Evolutionary conservation across 441 rosid species (phyloP).

Genomic region (Arabidopsis hybrid): DNA sequence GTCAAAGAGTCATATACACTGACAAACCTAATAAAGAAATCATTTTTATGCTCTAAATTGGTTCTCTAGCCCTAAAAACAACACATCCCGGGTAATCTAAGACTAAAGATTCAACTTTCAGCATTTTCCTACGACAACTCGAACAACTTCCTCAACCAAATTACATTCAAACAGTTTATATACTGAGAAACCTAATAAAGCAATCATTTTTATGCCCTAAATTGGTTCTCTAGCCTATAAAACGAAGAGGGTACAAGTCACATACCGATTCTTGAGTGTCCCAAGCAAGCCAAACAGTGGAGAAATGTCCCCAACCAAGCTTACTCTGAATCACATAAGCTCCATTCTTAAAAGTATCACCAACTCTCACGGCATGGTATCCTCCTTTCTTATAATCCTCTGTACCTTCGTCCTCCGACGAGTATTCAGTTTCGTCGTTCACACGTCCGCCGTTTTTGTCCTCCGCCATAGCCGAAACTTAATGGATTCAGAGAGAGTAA

Average conservation of each 20-base stretch:
- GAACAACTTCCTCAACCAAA: not conserved
- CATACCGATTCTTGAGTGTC: constrained; percentile 63
- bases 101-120: not conserved
- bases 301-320: constrained; percentile 89
- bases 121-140: not conserved
- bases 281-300: constrained; percentile 88
- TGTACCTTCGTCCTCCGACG: constrained; percentile 77
- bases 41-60: too few species aligned
- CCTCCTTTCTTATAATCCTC: constrained; percentile 82
- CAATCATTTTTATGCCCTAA: not conserved
- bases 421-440: constrained; percentile 57
- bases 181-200: not conserved
- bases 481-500: not conserved
- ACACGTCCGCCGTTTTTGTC: constrained; percentile 51
- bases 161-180: too few species aligned
- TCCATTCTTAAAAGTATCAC: constrained; percentile 72
- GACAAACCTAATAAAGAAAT: too few species aligned
- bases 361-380: constrained; percentile 67
- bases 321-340: constrained; percentile 70
- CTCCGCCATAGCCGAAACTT: constrained; percentile 53
- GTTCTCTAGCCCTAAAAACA: too few species aligned
- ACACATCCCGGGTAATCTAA: not conserved
- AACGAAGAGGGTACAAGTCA: not conserved
- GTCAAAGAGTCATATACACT: too few species aligned
- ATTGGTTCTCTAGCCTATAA: not conserved